phyloP scores from a whole-genome alignment of 1,284 basidiomycete genomes.

The Moesziomyces sp. region DNA sequence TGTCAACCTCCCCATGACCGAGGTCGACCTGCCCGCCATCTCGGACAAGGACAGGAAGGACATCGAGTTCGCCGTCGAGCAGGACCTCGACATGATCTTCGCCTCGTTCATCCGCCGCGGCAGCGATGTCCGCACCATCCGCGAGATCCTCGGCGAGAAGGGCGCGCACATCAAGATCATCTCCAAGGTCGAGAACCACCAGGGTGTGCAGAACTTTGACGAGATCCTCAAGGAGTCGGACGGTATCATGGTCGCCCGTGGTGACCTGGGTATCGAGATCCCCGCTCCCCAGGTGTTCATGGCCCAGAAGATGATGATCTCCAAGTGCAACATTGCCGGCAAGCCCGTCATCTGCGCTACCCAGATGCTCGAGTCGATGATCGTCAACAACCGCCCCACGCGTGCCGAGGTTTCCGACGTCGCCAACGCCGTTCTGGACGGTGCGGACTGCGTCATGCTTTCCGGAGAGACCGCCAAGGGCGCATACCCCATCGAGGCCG shows the following conservation, averaged over 20 bases:
- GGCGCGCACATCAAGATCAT: constrained; percentile 67
- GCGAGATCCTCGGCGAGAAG: constrained; percentile 66
- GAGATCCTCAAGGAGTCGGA: constrained; percentile 67
- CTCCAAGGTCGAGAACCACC: constrained; percentile 68
- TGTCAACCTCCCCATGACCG: constrained; percentile 98
- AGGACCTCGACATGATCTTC: constrained; percentile 90
- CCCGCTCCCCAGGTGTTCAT: constrained; percentile 73
- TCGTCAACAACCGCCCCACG: constrained; percentile 66
- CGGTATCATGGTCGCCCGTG: constrained; percentile 68
- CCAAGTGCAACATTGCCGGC: constrained; percentile 68
- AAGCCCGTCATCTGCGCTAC: constrained; percentile 98
- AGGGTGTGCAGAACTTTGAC: constrained; percentile 68
- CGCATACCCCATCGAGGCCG: constrained; percentile 69
- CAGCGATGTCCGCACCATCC: constrained; percentile 64
- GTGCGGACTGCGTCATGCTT: constrained; percentile 68
- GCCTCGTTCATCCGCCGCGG: constrained; percentile 67
- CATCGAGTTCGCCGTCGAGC: constrained; percentile 93
- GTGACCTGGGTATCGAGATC: constrained; percentile 68
- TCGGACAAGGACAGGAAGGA: constrained; percentile 93
- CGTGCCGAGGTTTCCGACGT: constrained; percentile 67
- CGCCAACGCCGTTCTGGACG: constrained; percentile 67
- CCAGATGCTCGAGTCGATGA: constrained; percentile 94
- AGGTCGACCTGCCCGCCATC: constrained; percentile 95
- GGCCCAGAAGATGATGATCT: constrained; percentile 68
- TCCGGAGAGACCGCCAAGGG: constrained; percentile 68